Conservation (phyloP, 495 filamentous ascomycete species). For the Neurospora sp. region DNA sequence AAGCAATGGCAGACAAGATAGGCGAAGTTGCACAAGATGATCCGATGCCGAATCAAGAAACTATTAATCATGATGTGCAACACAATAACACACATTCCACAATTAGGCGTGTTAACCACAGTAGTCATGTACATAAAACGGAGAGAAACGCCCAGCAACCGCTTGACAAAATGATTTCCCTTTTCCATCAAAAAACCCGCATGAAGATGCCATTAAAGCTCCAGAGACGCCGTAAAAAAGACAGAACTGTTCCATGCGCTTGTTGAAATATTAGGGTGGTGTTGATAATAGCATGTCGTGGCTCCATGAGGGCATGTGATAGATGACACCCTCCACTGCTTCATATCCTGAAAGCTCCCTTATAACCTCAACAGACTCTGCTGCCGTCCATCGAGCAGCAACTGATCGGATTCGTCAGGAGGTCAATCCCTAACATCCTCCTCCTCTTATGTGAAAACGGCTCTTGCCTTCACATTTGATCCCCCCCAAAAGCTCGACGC, state of each 20-base stretch:
- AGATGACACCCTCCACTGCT: background rate
- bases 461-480: background rate
- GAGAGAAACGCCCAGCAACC: background rate
- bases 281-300: background rate
- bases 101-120: background rate
- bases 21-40: background rate
- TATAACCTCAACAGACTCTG: background rate
- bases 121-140: background rate
- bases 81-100: background rate
- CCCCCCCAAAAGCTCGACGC: background rate
- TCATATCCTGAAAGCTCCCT: conserved; percentile 2
- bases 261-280: background rate
- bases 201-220: background rate
- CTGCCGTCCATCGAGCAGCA: background rate
- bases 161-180: background rate
- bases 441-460: background rate
- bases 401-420: background rate
- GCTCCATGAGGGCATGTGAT: background rate
- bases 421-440: background rate
- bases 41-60: background rate
- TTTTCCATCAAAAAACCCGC: background rate
- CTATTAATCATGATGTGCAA: background rate
- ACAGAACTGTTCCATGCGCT: background rate
- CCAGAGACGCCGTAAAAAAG: background rate
- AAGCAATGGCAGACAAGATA: background rate